A percentile compares a stretch with the other conserved stretches of the same genome.
These are phyloP conservation scores for Pseudogymnoascus sp. DNA, from an alignment of 2,329 filamentous ascomycete genomes.

Conservation along the genomic window DNA sequence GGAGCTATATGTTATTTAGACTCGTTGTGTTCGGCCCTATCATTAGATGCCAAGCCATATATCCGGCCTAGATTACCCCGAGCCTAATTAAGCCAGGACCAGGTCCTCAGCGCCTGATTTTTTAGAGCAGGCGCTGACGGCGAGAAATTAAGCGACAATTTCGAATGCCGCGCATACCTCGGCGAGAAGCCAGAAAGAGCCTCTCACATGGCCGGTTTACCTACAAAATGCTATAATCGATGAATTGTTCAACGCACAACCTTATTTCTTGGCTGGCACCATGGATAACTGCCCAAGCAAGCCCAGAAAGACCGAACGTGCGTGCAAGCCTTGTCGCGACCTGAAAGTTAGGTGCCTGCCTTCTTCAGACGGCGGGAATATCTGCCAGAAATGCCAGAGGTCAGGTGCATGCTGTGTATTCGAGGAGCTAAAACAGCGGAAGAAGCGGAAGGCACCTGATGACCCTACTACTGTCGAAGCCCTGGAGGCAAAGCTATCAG, in stretches of 20 bases:
- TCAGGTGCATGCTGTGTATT: conserved; percentile 4
- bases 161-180: not conserved
- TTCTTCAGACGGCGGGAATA: not conserved
- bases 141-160: not conserved
- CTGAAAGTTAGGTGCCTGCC: conserved; percentile 2
- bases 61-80: not conserved
- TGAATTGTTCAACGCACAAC: not conserved
- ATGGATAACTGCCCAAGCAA: not conserved
- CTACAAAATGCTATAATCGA: not conserved
- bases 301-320: not conserved
- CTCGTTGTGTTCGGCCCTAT: conserved; percentile 5
- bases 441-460: not conserved
- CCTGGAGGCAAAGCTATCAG: not conserved
- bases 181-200: not conserved
- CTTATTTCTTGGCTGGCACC: not conserved
- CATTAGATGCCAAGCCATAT: not conserved
- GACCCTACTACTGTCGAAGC: not conserved
- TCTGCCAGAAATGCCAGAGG: not conserved
- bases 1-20: not conserved
- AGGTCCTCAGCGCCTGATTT: not conserved
- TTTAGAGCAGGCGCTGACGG: not conserved
- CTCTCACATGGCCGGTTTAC: not conserved
- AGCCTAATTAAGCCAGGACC: not conserved
- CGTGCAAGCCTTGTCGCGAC: not conserved
- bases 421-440: not conserved